Conservation (phyloP, 257 asterid genomes). For the Fraxinus quadrangulata region DNA sequence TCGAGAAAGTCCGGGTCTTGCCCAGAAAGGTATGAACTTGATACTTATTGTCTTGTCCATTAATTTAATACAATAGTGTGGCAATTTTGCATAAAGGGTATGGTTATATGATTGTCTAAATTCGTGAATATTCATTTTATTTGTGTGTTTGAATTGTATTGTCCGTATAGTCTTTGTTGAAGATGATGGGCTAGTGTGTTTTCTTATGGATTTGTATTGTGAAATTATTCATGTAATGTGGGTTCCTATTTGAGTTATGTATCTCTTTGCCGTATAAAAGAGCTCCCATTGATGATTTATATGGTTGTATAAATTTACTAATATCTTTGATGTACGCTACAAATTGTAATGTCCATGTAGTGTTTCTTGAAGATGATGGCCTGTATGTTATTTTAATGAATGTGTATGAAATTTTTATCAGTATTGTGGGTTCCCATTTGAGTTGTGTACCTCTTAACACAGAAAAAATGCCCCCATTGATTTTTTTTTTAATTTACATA, state of each 20-base stretch:
- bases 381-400: not conserved
- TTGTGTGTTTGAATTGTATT: not conserved
- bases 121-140: not conserved
- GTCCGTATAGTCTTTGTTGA: not conserved
- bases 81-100: not conserved
- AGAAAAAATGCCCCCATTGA: not conserved
- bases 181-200: not conserved
- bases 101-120: not conserved
- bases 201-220: not conserved
- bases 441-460: not conserved
- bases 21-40: constrained; percentile 65
- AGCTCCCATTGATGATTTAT: not conserved
- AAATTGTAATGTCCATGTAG: not conserved
- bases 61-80: not conserved
- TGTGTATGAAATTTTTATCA: not conserved
- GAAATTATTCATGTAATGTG: not conserved
- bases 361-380: not conserved
- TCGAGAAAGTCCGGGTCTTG: constrained; percentile 86
- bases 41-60: not conserved
- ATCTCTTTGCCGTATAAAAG: not conserved
- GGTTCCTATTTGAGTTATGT: not conserved
- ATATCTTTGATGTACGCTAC: not conserved
- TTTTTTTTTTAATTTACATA: not conserved
- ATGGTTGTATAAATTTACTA: not conserved
- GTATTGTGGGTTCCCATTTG: not conserved